Evolutionary conservation across 495 filamentous ascomycete species (phyloP).

Genomic region (Darksidea phi): DNA sequence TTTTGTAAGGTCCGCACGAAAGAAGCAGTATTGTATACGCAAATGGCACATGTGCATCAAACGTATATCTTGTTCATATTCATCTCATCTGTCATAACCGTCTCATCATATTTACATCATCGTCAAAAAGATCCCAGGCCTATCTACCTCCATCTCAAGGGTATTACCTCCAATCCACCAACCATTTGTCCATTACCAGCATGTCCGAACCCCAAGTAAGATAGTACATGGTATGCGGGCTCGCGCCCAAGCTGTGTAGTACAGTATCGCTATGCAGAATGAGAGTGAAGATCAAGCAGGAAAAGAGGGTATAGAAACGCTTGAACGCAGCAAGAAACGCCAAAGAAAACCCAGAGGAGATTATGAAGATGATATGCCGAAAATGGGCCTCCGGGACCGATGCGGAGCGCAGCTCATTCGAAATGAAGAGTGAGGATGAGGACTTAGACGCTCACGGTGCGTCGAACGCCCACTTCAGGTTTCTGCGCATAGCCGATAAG

Average conservation of each 20-base stretch:
- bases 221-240: conserved; percentile 15
- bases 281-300: conserved; percentile 10
- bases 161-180: no score
- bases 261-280: conserved; percentile 25
- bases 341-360: not conserved
- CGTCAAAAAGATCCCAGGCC: no score
- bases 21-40: no score
- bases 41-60: no score
- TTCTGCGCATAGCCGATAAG: conserved; percentile 90
- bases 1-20: no score
- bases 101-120: no score
- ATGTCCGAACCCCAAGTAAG: conserved; percentile 19
- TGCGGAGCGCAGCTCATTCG: conserved; percentile 27
- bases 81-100: no score
- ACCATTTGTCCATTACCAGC: conserved; percentile 27
- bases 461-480: conserved; percentile 56
- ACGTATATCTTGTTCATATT: no score
- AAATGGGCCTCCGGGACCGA: conserved; percentile 19
- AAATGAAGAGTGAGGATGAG: conserved; percentile 5
- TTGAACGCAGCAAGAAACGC: conserved; percentile 26
- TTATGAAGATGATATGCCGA: not conserved
- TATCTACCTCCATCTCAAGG: no score
- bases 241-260: conserved; percentile 22
- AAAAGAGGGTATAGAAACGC: conserved; percentile 22
- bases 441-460: conserved; percentile 56